Base-by-base conservation (phyloP, 306 rosid genomes). In the Rubus parviflorus region DNA sequence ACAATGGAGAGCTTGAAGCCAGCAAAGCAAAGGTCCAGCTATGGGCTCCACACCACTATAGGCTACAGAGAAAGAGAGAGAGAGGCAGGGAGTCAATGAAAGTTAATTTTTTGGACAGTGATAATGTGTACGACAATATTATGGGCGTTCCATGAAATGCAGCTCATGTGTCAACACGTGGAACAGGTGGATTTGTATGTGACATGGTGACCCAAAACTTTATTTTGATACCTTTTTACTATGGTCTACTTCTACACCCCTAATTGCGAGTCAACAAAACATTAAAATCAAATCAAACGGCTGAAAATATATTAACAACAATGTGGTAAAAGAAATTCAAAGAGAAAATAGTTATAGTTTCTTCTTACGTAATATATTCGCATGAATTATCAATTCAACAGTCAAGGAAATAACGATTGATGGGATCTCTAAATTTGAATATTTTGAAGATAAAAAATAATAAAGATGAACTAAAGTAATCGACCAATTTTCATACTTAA, bases 11-110 rank as follows among this genome's bases (percentile, higher is more conserved):
- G 91, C 89, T 90, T 83, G 88, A 85, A 86, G 92, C 93, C 98
- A 93, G 97, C 98, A 85, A 90, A 88, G 93, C 93, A 89, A 38
- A 84, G 91, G 90, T 83, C 88, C 93, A 68, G 86, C 82, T 35
- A 77, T 82, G 97, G 97, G 93, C 85, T 88, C 95, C 97, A 89
- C 88, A 63, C 81, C 88, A 80, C 89, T 72, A 66, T 61, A 19
- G 35, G 62, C 73, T 63, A 20, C 9, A 70, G 63, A 35, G 23
- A 61, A 37, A 63, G 53, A 25, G 45, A 73, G 41, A 77, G 74
- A 75, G 57, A 73, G 53, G 62, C 77, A 75, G 56, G 57, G 85
- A 68, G 86, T 88, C 91, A 81, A 88, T 84, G 79, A 81, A 70
- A 62, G 80, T 73, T 78, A 75, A 41, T 43, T 70, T 8, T 22